Base-by-base conservation (phyloP, 2,329 filamentous ascomycete genomes). In the Drechslerella dactyloides region DNA sequence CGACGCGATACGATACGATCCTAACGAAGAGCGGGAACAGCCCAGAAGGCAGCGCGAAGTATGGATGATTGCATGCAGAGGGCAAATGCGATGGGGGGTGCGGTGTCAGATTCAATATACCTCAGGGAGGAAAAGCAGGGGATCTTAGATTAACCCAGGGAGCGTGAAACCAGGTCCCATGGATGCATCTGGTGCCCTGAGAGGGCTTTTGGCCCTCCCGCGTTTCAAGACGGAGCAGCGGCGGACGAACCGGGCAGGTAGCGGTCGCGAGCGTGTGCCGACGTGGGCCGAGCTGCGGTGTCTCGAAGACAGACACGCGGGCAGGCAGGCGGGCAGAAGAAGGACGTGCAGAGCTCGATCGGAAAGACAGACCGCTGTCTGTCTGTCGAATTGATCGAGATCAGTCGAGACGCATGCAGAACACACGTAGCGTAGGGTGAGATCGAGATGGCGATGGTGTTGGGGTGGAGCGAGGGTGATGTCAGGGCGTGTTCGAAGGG, bases 111-210 rank as follows among this genome's bases (percentile, higher is more conserved):
- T 42, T 42, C 37, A 42, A 15, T 42, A 6, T 17, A 17, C 11
- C n/a, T 17, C 37, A 42, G 37, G 37, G 37, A 13, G 11, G 2
- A 4, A 42, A 4, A 15, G 27, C 37, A 42, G 44, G 44, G 15
- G 17, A 48, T 10, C 2, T 48, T 19, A 48, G n/a, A 48, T 48
- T 48, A 48, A 21, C 44, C 44, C 44, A 48, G 44, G 44, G 44
- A 48, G 44, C 44, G 44, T 48, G 44, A 48, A 48, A 48, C 44
- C 15, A 17, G 21, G 44, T 19, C 44, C 44, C 44, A 48, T 48
- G n/a, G 27, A 33, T 33, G 27, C 4, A 33, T 33, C n/a, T 8
- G 37, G 15, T 42, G 37, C 37, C 5, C 37, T 6, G 37, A 48
- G 44, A 21, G 19, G 44, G 19, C 7, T 15, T 15, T 48, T 48